Conservation (phyloP, 805 yeast genomes). For the Kuraishia piskuri region DNA sequence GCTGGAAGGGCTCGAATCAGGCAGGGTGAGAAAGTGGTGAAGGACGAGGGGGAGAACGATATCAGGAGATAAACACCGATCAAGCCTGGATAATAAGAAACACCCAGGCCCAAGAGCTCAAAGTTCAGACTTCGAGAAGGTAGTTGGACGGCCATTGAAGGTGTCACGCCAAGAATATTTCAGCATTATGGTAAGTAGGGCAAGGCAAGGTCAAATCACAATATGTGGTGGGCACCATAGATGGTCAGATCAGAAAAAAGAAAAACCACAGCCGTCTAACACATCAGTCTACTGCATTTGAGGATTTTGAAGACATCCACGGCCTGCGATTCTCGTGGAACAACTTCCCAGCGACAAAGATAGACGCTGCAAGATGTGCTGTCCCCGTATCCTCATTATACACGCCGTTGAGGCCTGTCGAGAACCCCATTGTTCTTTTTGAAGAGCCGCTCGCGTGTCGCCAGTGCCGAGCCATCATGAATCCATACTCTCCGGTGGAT, state of each 20-base stretch:
- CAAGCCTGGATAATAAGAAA: too few relatives aligned
- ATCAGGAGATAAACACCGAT: too few relatives aligned
- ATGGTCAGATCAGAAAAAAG: background rate
- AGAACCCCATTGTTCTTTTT: constrained; percentile 27
- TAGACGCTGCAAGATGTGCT: constrained; percentile 40
- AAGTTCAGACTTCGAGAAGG: too few relatives aligned
- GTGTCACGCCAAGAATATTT: too few relatives aligned
- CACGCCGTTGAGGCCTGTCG: constrained; percentile 47
- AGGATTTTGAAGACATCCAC: constrained; percentile 56
- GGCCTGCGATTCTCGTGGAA: constrained; percentile 77
- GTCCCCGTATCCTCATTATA: constrained; percentile 51
- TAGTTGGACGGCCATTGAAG: too few relatives aligned
- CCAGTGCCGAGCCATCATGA: constrained; percentile 44
- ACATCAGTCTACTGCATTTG: constrained; percentile 22
- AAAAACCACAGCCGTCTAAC: background rate
- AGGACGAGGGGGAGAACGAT: too few relatives aligned
- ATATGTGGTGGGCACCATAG: background rate
- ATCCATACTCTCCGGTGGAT: constrained; percentile 39
- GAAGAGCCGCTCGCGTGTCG: constrained; percentile 40
- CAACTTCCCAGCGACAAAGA: constrained; percentile 43
- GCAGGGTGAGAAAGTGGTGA: background rate
- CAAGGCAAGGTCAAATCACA: too few relatives aligned
- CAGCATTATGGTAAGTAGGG: too few relatives aligned
- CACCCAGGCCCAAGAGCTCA: too few relatives aligned
- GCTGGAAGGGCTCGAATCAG: background rate